Base-by-base conservation (phyloP, 83 land plant species). In the Larix sibirica region DNA sequence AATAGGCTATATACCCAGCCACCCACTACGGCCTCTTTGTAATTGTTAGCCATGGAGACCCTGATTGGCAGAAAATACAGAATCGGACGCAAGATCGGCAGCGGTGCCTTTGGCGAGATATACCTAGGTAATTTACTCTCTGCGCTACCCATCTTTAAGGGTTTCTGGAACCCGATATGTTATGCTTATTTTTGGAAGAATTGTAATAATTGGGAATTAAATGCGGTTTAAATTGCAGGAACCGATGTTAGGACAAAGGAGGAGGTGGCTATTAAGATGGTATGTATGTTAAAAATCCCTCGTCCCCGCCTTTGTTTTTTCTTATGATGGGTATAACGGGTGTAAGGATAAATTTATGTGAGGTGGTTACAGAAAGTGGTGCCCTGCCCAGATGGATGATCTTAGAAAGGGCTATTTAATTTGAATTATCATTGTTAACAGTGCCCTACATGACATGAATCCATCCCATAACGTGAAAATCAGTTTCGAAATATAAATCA, bases 1-100 rank as follows among this genome's bases (percentile, higher is more conserved):
- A 54, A 13, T 54, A 54, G 14, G 58, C 58, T 13, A 54, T 54
- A 54, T 13, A 54, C 58, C 14, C 58, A 54, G 58, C 58, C 58
- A 12, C 16, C 58, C 58, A 54, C 58, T 2, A 12, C 16, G 58
- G 58, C 58, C 50, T 47, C 10, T 47, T 47, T 63, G 66, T 63
- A 13, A 63, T 20, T 63, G n/a, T 16, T 20, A 16, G 28, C 68
- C 23, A 91, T 89, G 93, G 93, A 91, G n/a, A 82, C 91, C 70
- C 80, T 91, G 82, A 74, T 91, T 79, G 93, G 88, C 14, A 89
- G 88, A 42, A 91, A 91, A 76, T 91, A 81, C 90, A 89, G 88
- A 79, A 86, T 91, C 16, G 93, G 93, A 17, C 91, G 93, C 24
- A 91, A 91, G 85, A 91, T 91, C 90, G 93, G 93, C 18, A 91